phyloP scores from a whole-genome alignment of 2,329 filamentous ascomycete species.

The Torrubiella hemipterigena region DNA sequence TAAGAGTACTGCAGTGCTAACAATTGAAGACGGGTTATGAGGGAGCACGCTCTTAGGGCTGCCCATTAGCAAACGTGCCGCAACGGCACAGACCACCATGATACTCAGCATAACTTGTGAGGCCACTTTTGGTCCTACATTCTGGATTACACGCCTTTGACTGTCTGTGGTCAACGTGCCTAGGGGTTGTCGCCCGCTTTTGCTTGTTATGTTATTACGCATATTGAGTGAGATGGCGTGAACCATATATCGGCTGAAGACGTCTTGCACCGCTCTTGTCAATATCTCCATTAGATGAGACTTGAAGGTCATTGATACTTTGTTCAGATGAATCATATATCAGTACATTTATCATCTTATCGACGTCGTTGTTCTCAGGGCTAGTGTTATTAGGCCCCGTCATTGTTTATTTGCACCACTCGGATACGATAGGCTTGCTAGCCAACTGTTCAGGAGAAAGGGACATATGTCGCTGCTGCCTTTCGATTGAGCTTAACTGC shows the following conservation, averaged over 20 bases:
- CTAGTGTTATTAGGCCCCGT: conserved; percentile 4
- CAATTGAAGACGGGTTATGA: conserved; percentile 17
- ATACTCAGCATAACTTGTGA: conserved; percentile 16
- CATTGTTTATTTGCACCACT: conserved; percentile 10
- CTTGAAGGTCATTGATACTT: conserved; percentile 8
- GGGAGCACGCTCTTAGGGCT: conserved; percentile 13
- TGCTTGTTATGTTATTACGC: conserved; percentile 7
- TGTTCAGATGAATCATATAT: conserved; percentile 6
- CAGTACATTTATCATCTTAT: conserved; percentile 10
- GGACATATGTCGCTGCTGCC: conserved; percentile 9
- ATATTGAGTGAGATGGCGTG: conserved; percentile 15
- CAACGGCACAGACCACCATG: conserved; percentile 14
- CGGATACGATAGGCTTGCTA: conserved; percentile 8
- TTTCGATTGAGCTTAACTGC: conserved; percentile 3
- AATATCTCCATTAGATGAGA: too few species aligned
- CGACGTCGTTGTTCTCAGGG: conserved; percentile 8
- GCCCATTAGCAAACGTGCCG: conserved; percentile 11
- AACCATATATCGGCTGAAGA: conserved; percentile 15
- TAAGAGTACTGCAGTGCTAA: conserved; percentile 14
- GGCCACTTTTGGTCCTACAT: conserved; percentile 13
- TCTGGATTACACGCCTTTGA: conserved; percentile 12
- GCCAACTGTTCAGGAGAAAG: conserved; percentile 11
- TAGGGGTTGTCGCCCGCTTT: conserved; percentile 6
- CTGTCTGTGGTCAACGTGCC: conserved; percentile 6
- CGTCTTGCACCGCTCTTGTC: too few species aligned